A percentile compares a stretch with the other conserved stretches of the same genome.
These are phyloP conservation scores for Linnemannia elongata DNA, from an alignment of 192 early-diverging fungal genomes.

Conservation along the genomic window DNA sequence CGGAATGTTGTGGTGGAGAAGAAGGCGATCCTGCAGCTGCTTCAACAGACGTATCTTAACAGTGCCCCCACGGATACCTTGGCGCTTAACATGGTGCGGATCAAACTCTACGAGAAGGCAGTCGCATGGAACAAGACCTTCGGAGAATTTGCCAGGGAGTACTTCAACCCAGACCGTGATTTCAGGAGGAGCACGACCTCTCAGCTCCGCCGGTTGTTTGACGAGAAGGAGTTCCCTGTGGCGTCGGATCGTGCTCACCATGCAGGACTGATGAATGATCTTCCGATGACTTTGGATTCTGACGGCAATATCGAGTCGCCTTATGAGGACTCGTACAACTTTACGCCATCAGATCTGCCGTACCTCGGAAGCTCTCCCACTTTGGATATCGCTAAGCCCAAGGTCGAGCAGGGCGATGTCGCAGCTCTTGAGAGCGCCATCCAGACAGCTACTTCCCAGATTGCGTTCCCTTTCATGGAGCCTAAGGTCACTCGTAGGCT, in stretches of 20 bases:
- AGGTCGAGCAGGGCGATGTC: slow-evolving; percentile 53
- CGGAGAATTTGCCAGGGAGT: slow-evolving; percentile 79
- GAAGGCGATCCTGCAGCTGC: slow-evolving; percentile 83
- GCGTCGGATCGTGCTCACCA: slow-evolving; percentile 57
- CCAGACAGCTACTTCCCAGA: slow-evolving; percentile 53
- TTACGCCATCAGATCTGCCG: slow-evolving; percentile 57
- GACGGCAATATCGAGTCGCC: slow-evolving; percentile 20
- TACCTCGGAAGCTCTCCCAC: slow-evolving; percentile 62
- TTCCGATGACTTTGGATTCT: slow-evolving; percentile 61
- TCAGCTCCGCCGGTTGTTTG: slow-evolving; percentile 76
- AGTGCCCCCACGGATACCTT: slow-evolving; percentile 84
- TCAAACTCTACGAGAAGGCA: slow-evolving; percentile 84
- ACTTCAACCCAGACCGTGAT: slow-evolving; percentile 87
- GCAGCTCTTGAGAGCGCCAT: slow-evolving; percentile 53
- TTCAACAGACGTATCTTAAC: slow-evolving; percentile 87
- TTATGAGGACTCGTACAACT: slow-evolving; percentile 18
- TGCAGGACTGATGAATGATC: slow-evolving; percentile 60
- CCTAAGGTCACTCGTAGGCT: slow-evolving; percentile 62
- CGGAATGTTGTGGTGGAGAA: slow-evolving; percentile 82
- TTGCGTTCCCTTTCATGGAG: slow-evolving; percentile 59
- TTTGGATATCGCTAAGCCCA: slow-evolving; percentile 30
- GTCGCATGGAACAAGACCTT: slow-evolving; percentile 90
- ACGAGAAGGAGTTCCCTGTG: slow-evolving; percentile 60
- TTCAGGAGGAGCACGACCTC: slow-evolving; percentile 73
- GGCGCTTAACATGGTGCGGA: slow-evolving; percentile 83